Percentiles rank a stretch among this genome's conserved stretches.
These are phyloP conservation scores for Myriosclerotinia duriaeana DNA, from an alignment of 2,329 filamentous ascomycete genomes.

Conservation along the genomic window DNA sequence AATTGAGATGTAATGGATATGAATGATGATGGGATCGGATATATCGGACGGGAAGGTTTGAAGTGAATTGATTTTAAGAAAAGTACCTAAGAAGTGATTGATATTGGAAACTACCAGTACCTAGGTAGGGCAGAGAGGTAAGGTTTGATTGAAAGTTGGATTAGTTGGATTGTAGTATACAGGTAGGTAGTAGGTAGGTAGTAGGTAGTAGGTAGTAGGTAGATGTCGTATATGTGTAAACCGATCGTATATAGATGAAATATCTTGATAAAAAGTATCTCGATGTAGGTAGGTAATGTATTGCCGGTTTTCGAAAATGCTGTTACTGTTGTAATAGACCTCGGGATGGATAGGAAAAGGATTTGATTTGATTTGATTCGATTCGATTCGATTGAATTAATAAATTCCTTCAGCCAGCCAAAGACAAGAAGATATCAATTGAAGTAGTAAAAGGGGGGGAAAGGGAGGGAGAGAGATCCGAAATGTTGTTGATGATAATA, in stretches of 20 bases:
- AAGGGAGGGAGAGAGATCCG: too few relatives aligned
- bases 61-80: not conserved
- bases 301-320: slow-evolving; percentile 6
- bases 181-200: too few relatives aligned
- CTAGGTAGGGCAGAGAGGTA: not conserved
- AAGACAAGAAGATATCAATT: not conserved
- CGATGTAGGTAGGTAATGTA: too few relatives aligned
- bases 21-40: not conserved
- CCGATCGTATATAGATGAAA: too few relatives aligned
- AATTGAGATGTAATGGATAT: not conserved
- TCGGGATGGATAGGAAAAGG: not conserved
- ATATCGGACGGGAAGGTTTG: not conserved
- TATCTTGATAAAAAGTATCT: too few relatives aligned
- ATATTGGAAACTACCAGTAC: not conserved
- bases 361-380: too few relatives aligned
- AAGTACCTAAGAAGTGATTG: not conserved
- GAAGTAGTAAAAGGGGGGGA: not conserved
- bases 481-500: slow-evolving; percentile 8
- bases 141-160: not conserved
- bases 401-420: not conserved
- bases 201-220: too few relatives aligned
- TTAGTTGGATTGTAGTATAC: not conserved
- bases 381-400: too few relatives aligned
- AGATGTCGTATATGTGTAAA: not conserved
- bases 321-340: too few relatives aligned